These are phyloP conservation scores for Intubia oerlemansii DNA, from an alignment of 2,329 filamentous ascomycete genomes.

Conservation along the genomic window DNA sequence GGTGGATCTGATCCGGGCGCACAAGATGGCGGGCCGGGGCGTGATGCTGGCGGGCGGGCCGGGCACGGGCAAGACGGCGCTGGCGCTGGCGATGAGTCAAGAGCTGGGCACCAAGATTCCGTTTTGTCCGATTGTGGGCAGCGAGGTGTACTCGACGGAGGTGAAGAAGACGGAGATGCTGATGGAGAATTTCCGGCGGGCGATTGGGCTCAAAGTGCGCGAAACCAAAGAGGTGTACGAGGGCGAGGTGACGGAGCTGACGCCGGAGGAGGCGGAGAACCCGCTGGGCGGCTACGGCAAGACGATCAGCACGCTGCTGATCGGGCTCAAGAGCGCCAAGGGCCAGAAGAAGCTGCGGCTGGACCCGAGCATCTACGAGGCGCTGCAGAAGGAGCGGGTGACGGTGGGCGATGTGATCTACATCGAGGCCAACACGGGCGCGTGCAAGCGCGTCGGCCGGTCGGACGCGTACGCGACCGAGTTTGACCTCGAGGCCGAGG, in stretches of 20 bases:
- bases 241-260: conserved; percentile 93
- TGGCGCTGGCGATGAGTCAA: conserved; percentile 87
- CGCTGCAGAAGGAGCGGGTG: conserved; percentile 94
- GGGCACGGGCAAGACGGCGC: conserved; percentile 89
- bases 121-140: conserved; percentile 94
- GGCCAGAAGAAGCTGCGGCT: conserved; percentile 95
- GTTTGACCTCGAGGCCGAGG: conserved; percentile 95
- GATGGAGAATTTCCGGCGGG: conserved; percentile 97
- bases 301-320: conserved; percentile 88
- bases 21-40: conserved; percentile 93
- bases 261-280: conserved; percentile 94
- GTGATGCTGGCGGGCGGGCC: conserved; percentile 86
- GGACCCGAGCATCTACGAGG: conserved; percentile 97
- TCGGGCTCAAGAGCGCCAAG: conserved; percentile 85
- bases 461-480: conserved; percentile 96
- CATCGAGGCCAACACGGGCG: conserved; percentile 96
- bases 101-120: conserved; percentile 96
- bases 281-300: conserved; percentile 90
- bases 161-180: conserved; percentile 98
- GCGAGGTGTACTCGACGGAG: conserved; percentile 93
- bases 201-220: conserved; percentile 88
- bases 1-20: conserved; percentile 83
- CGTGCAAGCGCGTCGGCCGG: conserved; percentile 88
- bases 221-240: conserved; percentile 99
- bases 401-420: conserved; percentile 95